Conservation (phyloP, 2,329 filamentous ascomycete genomes). For the Raffaelea ambrosiae region DNA sequence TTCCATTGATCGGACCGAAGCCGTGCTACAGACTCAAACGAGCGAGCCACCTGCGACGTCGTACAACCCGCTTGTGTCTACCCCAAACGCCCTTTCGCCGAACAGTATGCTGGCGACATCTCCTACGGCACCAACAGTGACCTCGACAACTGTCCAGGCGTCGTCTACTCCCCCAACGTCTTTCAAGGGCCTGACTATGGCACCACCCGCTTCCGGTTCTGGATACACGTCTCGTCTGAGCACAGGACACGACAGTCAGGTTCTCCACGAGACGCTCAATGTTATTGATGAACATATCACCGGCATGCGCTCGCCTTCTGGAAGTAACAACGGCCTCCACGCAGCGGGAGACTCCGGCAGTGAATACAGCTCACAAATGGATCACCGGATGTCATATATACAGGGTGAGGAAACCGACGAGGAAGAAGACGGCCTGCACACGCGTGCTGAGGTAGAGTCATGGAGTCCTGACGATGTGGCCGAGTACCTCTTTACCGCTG, state of each 20-base stretch:
- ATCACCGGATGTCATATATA: slow-evolving; percentile 78
- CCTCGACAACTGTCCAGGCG: slow-evolving; percentile 13
- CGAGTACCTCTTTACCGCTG: slow-evolving; percentile 76
- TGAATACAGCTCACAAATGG: slow-evolving; percentile 76
- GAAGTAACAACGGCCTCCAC: slow-evolving; percentile 42
- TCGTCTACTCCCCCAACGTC: not conserved
- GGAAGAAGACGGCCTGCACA: slow-evolving; percentile 68
- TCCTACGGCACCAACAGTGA: not conserved
- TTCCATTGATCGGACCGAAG: no score
- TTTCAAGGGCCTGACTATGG: slow-evolving; percentile 16
- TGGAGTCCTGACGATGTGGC: slow-evolving; percentile 82
- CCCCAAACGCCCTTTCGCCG: no score
- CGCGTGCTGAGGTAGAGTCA: slow-evolving; percentile 59
- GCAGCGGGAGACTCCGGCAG: slow-evolving; percentile 70
- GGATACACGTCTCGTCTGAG: slow-evolving; percentile 24
- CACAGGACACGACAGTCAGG: slow-evolving; percentile 55
- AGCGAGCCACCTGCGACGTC: no score
- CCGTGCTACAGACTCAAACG: no score
- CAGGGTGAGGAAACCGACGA: slow-evolving; percentile 93
- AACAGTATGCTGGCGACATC: not conserved
- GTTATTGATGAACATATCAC: slow-evolving; percentile 98
- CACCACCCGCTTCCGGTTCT: slow-evolving; percentile 9
- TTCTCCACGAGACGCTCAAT: slow-evolving; percentile 89
- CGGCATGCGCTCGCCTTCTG: slow-evolving; percentile 54
- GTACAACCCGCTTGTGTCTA: no score